These are phyloP conservation scores for Pseudonitzschia multiseries DNA, from an alignment of 108 stramenopile species.

Conservation along the genomic window DNA sequence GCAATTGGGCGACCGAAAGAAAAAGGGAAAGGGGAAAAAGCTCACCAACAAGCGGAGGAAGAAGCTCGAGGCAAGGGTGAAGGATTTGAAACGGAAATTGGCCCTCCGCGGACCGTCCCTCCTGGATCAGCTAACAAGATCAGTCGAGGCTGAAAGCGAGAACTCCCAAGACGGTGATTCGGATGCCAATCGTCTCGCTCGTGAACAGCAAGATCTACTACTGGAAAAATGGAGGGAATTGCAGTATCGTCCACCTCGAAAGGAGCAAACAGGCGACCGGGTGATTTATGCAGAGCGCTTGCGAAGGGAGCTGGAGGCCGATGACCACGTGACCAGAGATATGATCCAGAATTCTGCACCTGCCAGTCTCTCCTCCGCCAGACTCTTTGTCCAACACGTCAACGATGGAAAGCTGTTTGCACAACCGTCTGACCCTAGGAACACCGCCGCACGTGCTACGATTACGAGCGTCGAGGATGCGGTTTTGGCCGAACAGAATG, in stretches of 20 bases:
- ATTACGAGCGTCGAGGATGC: constrained; percentile 2
- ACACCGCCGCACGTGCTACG: neutral
- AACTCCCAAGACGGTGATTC: neutral
- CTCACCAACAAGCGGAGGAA: constrained; percentile 36
- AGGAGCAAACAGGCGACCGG: constrained; percentile 67
- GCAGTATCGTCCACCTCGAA: constrained; percentile 30
- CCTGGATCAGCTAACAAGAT: constrained; percentile 23
- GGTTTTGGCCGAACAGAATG: neutral
- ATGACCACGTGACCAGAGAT: neutral
- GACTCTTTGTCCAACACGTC: constrained; percentile 19
- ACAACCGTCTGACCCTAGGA: neutral
- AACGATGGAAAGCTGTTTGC: constrained; percentile 9
- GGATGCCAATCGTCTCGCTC: neutral
- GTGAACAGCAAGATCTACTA: constrained; percentile 35
- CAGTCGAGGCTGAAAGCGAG: neutral
- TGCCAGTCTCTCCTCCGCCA: neutral
- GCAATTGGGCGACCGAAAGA: constrained; percentile 20
- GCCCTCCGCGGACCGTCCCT: constrained; percentile 12
- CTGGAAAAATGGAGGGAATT: constrained; percentile 50
- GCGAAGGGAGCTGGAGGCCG: constrained; percentile 48
- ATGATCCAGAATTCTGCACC: neutral
- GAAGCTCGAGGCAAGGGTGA: constrained; percentile 27
- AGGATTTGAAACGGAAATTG: constrained; percentile 18
- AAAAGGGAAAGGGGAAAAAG: constrained; percentile 20
- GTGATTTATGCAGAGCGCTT: constrained; percentile 63